These are phyloP conservation scores for Paecilomyces sp. DNA, from an alignment of 2,329 filamentous ascomycete species.

Conservation along the genomic window DNA sequence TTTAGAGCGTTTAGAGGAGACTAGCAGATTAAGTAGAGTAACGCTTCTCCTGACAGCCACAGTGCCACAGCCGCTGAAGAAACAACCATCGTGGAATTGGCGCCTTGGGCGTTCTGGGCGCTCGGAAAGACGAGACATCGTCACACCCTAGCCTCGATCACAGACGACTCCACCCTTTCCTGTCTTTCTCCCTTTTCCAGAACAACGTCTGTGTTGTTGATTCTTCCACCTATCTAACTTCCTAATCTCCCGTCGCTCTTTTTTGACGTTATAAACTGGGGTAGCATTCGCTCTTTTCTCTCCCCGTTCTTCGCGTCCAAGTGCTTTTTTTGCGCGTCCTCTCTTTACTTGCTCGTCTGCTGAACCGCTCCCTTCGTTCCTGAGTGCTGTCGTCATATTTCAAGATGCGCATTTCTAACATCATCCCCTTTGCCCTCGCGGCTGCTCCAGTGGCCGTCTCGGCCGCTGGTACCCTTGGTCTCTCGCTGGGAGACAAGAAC, in stretches of 20 bases:
- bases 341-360: not conserved
- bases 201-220: not conserved
- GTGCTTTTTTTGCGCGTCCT: too few species aligned
- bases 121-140: not conserved
- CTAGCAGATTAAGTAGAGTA: not conserved
- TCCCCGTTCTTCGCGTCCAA: not conserved
- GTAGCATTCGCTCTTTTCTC: not conserved
- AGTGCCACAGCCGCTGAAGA: not conserved
- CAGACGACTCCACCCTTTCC: not conserved
- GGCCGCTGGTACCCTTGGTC: constrained; percentile 53
- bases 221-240: not conserved
- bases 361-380: not conserved
- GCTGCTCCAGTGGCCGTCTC: constrained; percentile 43
- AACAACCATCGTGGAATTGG: not conserved
- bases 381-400: constrained; percentile 1
- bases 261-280: not conserved
- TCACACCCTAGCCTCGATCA: constrained; percentile 3
- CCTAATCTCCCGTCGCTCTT: not conserved
- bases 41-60: not conserved
- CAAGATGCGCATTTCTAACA: constrained; percentile 40
- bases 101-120: not conserved
- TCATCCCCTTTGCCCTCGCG: constrained; percentile 35
- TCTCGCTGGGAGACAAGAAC: constrained; percentile 60
- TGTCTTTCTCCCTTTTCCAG: not conserved
- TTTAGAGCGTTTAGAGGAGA: not conserved